Base-by-base conservation (phyloP, 148 eudicot genomes). In the Pharnaceum exiguum region DNA sequence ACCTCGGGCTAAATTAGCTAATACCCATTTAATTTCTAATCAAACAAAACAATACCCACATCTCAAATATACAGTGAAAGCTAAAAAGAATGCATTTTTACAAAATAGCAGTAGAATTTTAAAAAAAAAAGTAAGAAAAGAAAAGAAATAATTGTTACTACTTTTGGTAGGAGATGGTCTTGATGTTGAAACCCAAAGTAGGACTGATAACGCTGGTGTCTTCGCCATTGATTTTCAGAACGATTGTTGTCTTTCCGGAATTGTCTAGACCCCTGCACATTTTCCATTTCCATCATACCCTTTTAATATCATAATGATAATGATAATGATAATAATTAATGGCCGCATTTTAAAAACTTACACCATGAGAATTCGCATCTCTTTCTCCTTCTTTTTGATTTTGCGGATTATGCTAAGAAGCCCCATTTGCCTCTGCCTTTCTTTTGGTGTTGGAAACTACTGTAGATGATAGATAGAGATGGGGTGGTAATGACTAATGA, bases 291-390 rank as follows among this genome's bases (percentile, higher is more conserved):
- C 57, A 32, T 4, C 6, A 43, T 39, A 2, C 4, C 2, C 16
- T 13, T 31, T 39, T 33, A 4, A 43, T 33, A 50, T 31, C 0
- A 13, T 0, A 33, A 59, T 21, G 40, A 17, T 23, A n/a, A 28
- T 26, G 22, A 5, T 5, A 23, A 21, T 54, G 29, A 0, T 0
- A 37, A 36, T 16, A 38, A 16, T 46, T 6, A 3, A 57, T 1
- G 38, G 21, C n/a, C n/a, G n/a, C n/a, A n/a, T n/a, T n/a, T n/a
- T n/a, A 26, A 59, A 35, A 46, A 38, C 89, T 74, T 88, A 91
- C 98, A 91, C 98, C 98, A 91, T 85, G 22, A 91, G 86, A 62
- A 91, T 87, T 33, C 96, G 79, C 97, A 91, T 91, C 70, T 91
- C 97, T 62, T 91, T 91, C 70, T 91, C 98, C 49, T 88, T 91